Evolutionary conservation across 768 basidiomycete species (phyloP).

Genomic region (Boletus rubroflammeus): DNA sequence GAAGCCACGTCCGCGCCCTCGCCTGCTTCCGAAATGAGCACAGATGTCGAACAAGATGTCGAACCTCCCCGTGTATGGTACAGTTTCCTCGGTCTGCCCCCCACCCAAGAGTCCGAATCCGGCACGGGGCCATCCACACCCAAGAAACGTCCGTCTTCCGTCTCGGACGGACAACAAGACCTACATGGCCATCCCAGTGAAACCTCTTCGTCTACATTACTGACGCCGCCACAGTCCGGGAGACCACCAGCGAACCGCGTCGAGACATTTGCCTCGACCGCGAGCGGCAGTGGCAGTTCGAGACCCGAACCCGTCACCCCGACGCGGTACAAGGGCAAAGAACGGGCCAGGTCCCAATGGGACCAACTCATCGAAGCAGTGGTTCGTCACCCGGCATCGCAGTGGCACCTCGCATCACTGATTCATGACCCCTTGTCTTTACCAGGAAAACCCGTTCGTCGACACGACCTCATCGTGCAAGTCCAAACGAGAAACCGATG

Average conservation of each 20-base stretch:
- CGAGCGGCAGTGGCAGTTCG: not conserved
- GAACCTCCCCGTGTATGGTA: not conserved
- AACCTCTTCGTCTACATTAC: slow-evolving; percentile 1
- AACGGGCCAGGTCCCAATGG: slow-evolving; percentile 3
- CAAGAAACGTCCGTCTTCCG: not conserved
- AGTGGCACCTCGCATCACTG: not conserved
- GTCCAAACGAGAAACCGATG: not conserved
- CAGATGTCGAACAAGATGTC: not conserved
- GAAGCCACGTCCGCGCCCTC: not conserved
- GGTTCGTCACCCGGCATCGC: slow-evolving; percentile 1
- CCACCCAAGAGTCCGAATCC: slow-evolving; percentile 10
- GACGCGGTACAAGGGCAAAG: slow-evolving; percentile 27
- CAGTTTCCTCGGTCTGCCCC: slow-evolving; percentile 22
- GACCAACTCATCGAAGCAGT: slow-evolving; percentile 1
- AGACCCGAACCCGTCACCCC: slow-evolving; percentile 17
- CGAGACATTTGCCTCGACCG: not conserved
- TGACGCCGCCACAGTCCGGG: slow-evolving; percentile 25
- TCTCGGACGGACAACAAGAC: not conserved
- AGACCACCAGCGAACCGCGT: not conserved
- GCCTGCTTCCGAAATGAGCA: not conserved
- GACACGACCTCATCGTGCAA: not conserved
- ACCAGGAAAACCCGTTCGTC: slow-evolving; percentile 18
- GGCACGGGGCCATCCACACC: slow-evolving; percentile 14
- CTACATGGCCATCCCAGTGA: not conserved
- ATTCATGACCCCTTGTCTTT: not conserved